These are phyloP conservation scores for Lecanoromycetidae sp. DNA, from an alignment of 2,329 filamentous ascomycete genomes.

Conservation along the genomic window DNA sequence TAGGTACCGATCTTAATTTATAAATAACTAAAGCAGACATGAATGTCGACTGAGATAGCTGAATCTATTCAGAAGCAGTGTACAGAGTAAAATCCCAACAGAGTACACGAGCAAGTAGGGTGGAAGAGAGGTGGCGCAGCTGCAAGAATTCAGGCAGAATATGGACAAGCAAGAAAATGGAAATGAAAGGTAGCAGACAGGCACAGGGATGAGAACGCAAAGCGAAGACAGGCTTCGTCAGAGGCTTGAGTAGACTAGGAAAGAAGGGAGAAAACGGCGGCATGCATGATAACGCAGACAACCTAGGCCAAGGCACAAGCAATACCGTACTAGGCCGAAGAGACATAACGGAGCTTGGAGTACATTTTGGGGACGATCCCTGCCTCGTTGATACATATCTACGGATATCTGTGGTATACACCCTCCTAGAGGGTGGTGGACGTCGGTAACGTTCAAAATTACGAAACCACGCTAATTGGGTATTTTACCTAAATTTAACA, in stretches of 20 bases:
- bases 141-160: background rate
- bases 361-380: background rate
- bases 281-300: conserved; percentile 40
- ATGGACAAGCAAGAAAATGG: background rate
- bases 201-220: background rate
- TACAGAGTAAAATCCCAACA: too few species aligned
- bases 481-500: too few species aligned
- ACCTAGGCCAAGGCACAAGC: background rate
- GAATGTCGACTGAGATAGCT: too few species aligned
- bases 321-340: background rate
- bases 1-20: too few species aligned
- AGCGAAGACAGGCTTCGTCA: background rate
- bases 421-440: too few species aligned
- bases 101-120: too few species aligned
- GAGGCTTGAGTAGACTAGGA: background rate
- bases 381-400: background rate
- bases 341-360: background rate
- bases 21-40: too few species aligned
- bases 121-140: too few species aligned
- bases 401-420: too few species aligned
- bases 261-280: background rate
- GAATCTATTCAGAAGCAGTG: too few species aligned
- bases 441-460: too few species aligned
- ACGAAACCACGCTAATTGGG: background rate
- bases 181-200: background rate